Evolutionary conservation across 2,329 filamentous ascomycete genomes (phyloP).

Genomic region (Cadophora sp.): DNA sequence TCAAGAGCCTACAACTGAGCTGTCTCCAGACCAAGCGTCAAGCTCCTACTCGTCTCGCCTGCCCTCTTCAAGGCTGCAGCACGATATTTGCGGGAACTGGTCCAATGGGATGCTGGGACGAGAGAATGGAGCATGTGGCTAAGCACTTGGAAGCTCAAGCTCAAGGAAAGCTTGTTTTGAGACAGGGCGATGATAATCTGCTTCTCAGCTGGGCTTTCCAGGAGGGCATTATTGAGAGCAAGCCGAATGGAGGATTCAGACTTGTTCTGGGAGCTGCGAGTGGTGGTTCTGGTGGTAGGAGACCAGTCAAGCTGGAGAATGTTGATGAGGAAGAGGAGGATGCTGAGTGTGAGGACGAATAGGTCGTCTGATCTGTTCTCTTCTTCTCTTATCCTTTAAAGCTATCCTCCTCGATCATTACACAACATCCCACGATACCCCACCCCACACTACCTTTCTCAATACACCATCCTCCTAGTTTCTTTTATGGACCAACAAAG

Average conservation of each 20-base stretch:
- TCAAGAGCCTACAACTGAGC: conserved; percentile 61
- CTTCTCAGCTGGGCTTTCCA: conserved; percentile 19
- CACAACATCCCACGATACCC: background rate
- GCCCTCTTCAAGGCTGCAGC: conserved; percentile 67
- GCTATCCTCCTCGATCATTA: background rate
- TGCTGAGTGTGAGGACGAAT: conserved; percentile 28
- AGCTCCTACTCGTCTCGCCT: conserved; percentile 65
- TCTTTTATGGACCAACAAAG: background rate
- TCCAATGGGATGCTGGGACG: conserved; percentile 78
- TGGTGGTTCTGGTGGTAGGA: background rate
- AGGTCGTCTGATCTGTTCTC: background rate
- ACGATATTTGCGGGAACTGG: conserved; percentile 64
- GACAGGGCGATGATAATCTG: conserved; percentile 1
- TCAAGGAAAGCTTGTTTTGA: background rate
- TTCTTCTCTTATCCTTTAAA: background rate
- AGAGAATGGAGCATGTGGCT: conserved; percentile 87
- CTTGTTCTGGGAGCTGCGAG: background rate
- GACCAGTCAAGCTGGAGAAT: background rate
- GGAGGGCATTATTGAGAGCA: conserved; percentile 19
- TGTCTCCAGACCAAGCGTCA: conserved; percentile 68
- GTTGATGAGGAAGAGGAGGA: conserved; percentile 23
- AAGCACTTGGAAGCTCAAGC: conserved; percentile 70
- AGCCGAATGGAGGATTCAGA: background rate
- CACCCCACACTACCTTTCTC: background rate
- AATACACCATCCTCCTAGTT: background rate